Evolutionary conservation across 805 yeast genomes (phyloP).

Genomic region (Zygotorulaspora chibaensis): DNA sequence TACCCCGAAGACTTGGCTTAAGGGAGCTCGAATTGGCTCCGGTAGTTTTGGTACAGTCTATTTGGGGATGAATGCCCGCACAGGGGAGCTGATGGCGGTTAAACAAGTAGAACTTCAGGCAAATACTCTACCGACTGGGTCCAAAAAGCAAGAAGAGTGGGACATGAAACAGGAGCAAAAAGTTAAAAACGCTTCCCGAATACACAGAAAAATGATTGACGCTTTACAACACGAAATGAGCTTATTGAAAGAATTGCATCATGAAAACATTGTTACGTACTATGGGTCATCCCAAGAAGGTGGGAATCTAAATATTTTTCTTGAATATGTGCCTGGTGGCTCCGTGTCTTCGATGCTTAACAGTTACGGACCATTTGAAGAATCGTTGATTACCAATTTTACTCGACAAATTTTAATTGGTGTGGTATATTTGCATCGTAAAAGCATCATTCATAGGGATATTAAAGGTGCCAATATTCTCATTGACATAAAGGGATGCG

Average conservation of each 20-base stretch:
- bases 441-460: slow-evolving; percentile 77
- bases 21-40: slow-evolving; percentile 89
- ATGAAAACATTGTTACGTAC: slow-evolving; percentile 89
- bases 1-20: slow-evolving; percentile 82
- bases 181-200: slow-evolving; percentile 22
- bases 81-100: slow-evolving; percentile 96
- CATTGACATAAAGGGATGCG: slow-evolving; percentile 74
- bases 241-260: slow-evolving; percentile 72
- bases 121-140: slow-evolving; percentile 35
- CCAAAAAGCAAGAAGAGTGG: slow-evolving; percentile 17
- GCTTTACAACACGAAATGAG: slow-evolving; percentile 81
- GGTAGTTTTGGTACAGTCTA: slow-evolving; percentile 95
- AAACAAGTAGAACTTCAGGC: slow-evolving; percentile 79
- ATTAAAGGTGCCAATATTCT: slow-evolving; percentile 85
- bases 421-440: slow-evolving; percentile 65
- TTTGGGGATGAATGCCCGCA: slow-evolving; percentile 82
- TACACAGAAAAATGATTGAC: slow-evolving; percentile 59
- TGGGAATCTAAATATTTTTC: slow-evolving; percentile 68
- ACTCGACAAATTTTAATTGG: slow-evolving; percentile 75
- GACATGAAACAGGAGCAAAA: slow-evolving; percentile 21
- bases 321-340: slow-evolving; percentile 72
- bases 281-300: slow-evolving; percentile 81
- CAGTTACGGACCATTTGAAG: slow-evolving; percentile 77
- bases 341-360: slow-evolving; percentile 65
- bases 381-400: slow-evolving; percentile 66